A percentile compares a stretch with the other conserved stretches of the same genome.
Conservation (phyloP, 2,329 filamentous ascomycete species). For the Lasiodiplodia hormozganensis region DNA sequence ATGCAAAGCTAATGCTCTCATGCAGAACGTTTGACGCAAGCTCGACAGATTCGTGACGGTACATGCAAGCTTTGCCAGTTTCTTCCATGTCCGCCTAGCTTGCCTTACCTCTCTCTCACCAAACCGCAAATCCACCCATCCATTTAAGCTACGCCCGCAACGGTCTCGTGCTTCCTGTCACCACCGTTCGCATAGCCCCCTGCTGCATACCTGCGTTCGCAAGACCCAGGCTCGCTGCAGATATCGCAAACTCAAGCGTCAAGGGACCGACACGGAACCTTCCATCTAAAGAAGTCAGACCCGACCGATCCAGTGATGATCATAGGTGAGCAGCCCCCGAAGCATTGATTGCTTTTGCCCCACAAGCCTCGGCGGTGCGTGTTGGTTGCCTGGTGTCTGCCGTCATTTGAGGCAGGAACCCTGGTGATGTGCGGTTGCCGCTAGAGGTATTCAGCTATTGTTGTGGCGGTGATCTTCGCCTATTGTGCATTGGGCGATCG, state of each 20-base stretch:
- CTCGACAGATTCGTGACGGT: conserved; percentile 33
- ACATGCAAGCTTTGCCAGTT: conserved; percentile 41
- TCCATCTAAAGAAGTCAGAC: conserved; percentile 12
- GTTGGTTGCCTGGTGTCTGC: neutral
- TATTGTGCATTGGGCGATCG: conserved; percentile 17
- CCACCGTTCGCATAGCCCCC: conserved; percentile 5
- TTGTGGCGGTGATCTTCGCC: conserved; percentile 25
- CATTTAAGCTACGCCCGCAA: conserved; percentile 24
- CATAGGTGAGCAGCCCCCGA: conserved; percentile 21
- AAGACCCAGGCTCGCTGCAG: conserved; percentile 19
- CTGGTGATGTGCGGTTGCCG: conserved; percentile 15
- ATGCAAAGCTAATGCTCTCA: conserved; percentile 40
- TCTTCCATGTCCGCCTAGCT: conserved; percentile 38
- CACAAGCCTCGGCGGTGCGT: neutral
- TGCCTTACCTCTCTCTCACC: conserved; percentile 35
- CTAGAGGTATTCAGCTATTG: conserved; percentile 7
- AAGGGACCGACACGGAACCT: conserved; percentile 19
- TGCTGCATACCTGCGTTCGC: conserved; percentile 11
- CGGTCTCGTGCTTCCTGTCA: conserved; percentile 14
- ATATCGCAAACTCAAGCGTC: neutral
- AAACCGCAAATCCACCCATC: conserved; percentile 25
- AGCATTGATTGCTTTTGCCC: conserved; percentile 1
- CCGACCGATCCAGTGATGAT: conserved; percentile 27
- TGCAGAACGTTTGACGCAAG: conserved; percentile 42
- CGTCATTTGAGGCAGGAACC: neutral